Base-by-base conservation (phyloP, 2,329 filamentous ascomycete genomes). In the Fusarium neocosmosporiellum region DNA sequence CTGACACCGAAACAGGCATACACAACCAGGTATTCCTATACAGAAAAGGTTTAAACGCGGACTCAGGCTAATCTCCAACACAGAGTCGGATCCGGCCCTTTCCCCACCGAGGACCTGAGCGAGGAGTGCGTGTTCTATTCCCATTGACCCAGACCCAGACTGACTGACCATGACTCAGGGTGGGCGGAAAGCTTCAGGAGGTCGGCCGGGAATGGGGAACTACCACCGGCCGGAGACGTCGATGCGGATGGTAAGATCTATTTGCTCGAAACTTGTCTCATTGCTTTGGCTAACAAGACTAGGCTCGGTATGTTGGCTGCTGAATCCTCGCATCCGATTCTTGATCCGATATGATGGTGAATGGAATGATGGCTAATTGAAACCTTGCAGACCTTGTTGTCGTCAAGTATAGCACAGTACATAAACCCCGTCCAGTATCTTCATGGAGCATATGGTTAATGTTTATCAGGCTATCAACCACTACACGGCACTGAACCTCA, bases 71-170 rank as follows among this genome's bases (percentile, higher is more conserved):
- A 57, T 57, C 13, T 31, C 5, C 33, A 27, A 63, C 34, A 46
- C 88, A 91, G 87, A 66, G 88, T 90, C n/a, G 86, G 85, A 60
- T 86, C 84, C 43, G 90, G 90, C 11, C 88, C 88, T 10, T 92
- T 92, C 82, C 89, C 90, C 18, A 91, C 89, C 2, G 90, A 93
- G 79, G 22, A 22, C 41, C 87, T 83, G 34, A 59, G 78, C 4
- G 80, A 79, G 41, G 82, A 83, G 64, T 78, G 53, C 24, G 63
- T 22, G n/a, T 22, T 31, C 18, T 31, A 50, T 20, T 18, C 9
- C 18, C 1, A 50, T 31, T 50, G 10, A 31, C 7, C 6, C 8
- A n/a, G 9, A 20, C 33, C 8, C 5, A 22, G 16, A 31, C 48
- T 66, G 78, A 75, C 29, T 84, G 82, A 11, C n/a, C 18, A 11